Conservation (phyloP, 169 alveolate species). For the Eimeria brunetti region DNA sequence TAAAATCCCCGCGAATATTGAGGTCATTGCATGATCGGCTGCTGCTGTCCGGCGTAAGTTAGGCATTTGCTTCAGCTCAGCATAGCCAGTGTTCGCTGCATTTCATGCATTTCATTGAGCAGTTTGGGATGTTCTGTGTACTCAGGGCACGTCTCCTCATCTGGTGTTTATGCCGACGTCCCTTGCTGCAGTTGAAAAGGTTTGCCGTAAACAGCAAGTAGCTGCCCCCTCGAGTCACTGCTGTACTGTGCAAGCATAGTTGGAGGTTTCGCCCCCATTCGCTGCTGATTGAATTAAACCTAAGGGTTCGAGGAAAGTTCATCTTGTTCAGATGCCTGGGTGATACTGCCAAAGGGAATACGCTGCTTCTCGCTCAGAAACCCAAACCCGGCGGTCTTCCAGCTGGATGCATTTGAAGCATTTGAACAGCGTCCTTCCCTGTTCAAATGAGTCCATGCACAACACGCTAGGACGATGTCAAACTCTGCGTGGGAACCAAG, state of each 20-base stretch:
- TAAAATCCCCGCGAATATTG: conserved; percentile 65
- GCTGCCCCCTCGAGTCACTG: neutral
- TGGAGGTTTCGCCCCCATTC: neutral
- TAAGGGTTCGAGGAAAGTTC: neutral
- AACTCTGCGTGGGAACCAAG: neutral
- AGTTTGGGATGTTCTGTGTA: neutral
- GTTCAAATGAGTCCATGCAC: neutral
- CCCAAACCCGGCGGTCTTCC: neutral
- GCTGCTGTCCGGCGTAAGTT: conserved; percentile 37
- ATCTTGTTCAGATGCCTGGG: neutral
- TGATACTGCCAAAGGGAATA: neutral
- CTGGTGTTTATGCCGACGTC: conserved; percentile 78
- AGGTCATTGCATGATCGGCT: conserved; percentile 66
- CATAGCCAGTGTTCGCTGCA: neutral
- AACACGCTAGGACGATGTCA: neutral
- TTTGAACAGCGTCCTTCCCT: neutral
- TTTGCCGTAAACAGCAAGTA: neutral
- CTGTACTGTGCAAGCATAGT: neutral
- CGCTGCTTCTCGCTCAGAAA: neutral
- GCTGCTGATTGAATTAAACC: neutral
- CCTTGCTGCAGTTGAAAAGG: conserved; percentile 74
- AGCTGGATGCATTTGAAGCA: neutral
- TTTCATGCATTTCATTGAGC: neutral
- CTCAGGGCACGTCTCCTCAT: conserved; percentile 44
- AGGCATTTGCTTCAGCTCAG: neutral